phyloP scores from a whole-genome alignment of 2,329 filamentous ascomycete genomes.

The Eurotiales sp. region DNA sequence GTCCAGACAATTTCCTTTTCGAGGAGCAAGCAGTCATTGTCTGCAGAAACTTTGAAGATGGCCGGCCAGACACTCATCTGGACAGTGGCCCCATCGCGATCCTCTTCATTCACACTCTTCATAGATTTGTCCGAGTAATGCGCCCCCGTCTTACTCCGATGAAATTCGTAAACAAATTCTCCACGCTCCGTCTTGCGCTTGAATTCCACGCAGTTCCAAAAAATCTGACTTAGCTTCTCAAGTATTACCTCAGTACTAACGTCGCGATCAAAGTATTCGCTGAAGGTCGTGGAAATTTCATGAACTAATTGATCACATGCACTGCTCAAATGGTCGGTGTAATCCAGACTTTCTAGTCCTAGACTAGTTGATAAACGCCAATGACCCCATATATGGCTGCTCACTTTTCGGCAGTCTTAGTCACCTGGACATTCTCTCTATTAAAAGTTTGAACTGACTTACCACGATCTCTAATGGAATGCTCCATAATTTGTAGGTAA shows the following conservation, averaged over 20 bases:
- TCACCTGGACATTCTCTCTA: no score
- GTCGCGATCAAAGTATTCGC: background rate
- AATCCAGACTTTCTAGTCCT: background rate
- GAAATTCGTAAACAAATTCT: background rate
- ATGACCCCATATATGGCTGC: background rate
- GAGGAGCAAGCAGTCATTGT: background rate
- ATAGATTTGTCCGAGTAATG: background rate
- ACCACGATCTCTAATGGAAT: no score
- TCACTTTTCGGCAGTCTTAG: no score
- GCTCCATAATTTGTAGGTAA: no score
- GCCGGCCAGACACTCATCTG: slow-evolving; percentile 2
- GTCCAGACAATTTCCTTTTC: slow-evolving; percentile 3
- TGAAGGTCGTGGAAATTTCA: background rate
- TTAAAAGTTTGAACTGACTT: no score
- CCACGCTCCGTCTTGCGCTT: slow-evolving; percentile 21
- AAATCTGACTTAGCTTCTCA: slow-evolving; percentile 7
- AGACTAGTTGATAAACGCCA: slow-evolving; percentile 23
- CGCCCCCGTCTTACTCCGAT: background rate
- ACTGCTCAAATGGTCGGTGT: background rate
- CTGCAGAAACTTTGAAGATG: background rate
- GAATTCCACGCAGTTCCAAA: slow-evolving; percentile 16
- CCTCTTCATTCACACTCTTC: background rate
- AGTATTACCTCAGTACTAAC: background rate
- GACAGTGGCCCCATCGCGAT: background rate
- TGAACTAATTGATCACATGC: background rate